Evolutionary conservation across 805 yeast genomes (phyloP).

Genomic region (Nakazawaea laoshanensis): DNA sequence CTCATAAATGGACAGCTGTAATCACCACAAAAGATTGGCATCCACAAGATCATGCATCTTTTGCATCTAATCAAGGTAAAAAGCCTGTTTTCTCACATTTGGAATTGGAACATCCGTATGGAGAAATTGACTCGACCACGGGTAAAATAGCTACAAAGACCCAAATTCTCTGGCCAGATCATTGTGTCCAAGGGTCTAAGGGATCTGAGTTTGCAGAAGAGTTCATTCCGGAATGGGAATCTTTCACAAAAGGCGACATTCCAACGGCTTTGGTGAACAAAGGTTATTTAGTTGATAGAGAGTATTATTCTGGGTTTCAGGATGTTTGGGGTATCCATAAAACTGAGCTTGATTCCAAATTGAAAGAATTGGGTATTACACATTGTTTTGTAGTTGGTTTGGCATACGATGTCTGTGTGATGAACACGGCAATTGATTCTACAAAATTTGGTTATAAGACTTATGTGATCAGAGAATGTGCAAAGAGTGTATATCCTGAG

Average conservation of each 20-base stretch:
- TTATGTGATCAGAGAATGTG: slow-evolving; percentile 46
- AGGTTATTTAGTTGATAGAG: slow-evolving; percentile 66
- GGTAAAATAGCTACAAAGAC: slow-evolving; percentile 15
- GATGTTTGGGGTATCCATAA: slow-evolving; percentile 70
- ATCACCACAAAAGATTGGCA: slow-evolving; percentile 88
- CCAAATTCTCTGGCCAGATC: slow-evolving; percentile 82
- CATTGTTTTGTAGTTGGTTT: slow-evolving; percentile 72
- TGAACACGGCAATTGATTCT: slow-evolving; percentile 68
- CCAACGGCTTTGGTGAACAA: slow-evolving; percentile 46
- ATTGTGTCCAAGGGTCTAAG: slow-evolving; percentile 64
- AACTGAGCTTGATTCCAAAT: slow-evolving; percentile 51
- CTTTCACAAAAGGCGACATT: slow-evolving; percentile 26
- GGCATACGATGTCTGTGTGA: slow-evolving; percentile 84
- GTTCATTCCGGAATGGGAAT: slow-evolving; percentile 26
- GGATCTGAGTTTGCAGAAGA: slow-evolving; percentile 60
- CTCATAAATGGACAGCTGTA: slow-evolving; percentile 50
- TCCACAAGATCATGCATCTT: slow-evolving; percentile 69
- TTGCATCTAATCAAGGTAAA: slow-evolving; percentile 57
- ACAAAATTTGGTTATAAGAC: slow-evolving; percentile 55
- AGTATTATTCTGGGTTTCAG: slow-evolving; percentile 79
- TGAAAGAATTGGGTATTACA: slow-evolving; percentile 38
- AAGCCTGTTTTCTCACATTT: slow-evolving; percentile 41
- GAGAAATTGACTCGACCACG: slow-evolving; percentile 18
- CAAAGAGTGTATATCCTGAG: slow-evolving; percentile 46
- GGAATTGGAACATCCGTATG: slow-evolving; percentile 42